Percentiles rank a stretch among this genome's conserved stretches.
Evolutionary conservation across 1,284 basidiomycete species (phyloP).

Genomic region (Microbotryum intermedium): DNA sequence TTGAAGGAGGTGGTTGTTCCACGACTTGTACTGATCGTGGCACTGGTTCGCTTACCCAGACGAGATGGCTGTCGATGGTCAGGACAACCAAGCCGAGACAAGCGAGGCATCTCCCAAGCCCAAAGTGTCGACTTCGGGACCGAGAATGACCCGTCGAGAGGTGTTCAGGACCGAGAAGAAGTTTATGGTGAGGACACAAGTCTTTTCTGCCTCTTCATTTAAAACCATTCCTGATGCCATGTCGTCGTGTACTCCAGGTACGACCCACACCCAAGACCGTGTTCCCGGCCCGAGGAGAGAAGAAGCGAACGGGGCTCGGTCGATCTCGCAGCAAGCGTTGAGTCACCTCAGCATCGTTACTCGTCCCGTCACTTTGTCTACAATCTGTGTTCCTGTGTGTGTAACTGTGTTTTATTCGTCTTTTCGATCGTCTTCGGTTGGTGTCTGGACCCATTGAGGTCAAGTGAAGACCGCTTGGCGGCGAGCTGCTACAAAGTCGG

Average conservation of each 20-base stretch:
- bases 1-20: not conserved
- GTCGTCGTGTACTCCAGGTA: not conserved
- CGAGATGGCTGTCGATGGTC: not conserved
- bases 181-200: not conserved
- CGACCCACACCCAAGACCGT: constrained; percentile 21
- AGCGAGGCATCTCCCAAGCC: not conserved
- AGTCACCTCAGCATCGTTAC: no score
- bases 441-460: no score
- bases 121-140: constrained; percentile 27
- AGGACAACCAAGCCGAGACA: not conserved
- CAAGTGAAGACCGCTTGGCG: no score
- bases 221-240: no score
- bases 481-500: no score
- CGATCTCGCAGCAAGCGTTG: no score
- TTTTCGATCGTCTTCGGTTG: no score
- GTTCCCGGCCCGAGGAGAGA: constrained; percentile 18
- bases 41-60: not conserved
- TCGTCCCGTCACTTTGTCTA: no score
- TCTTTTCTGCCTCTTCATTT: no score
- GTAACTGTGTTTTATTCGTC: no score
- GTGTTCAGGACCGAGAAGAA: constrained; percentile 21
- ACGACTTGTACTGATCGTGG: not conserved
- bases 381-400: no score
- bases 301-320: no score
- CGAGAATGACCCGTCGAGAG: constrained; percentile 23